Evolutionary conservation across 306 rosid species (phyloP), one percentile per base, ranked within the genome.

Genomic region (Elaeagnus macrophylla): DNA sequence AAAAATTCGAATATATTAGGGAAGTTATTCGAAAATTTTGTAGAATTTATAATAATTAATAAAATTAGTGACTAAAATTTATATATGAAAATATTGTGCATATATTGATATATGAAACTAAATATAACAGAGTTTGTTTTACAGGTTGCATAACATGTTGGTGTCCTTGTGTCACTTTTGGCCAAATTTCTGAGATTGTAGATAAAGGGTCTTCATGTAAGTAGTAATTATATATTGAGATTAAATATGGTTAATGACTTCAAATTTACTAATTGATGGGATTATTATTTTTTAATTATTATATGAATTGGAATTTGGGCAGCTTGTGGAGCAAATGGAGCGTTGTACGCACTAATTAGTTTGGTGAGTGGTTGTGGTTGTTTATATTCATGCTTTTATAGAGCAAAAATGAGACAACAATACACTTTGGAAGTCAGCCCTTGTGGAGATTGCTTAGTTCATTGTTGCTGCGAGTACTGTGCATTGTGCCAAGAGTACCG

Each of bases 141-240:
- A 16, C 9, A 85, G 93, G 94, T 48, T 85, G 97, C 72, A 1
- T 77, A 12, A 78, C 86, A 0, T 56, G 35, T 3, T 89, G 87
- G 77, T 89, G 94, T 53, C 97, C 95, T 3, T 85, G 95, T 53
- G 18, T 89, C 32, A 79, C 95, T 5, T 89, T 89, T 43, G 95
- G 97, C 14, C 70, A 15, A 45, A 61, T 73, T 19, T 82, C 89
- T 0, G 95, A 89, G 73, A 79, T 85, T 6, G 67, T 81, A 8
- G 95, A 85, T 54, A 69, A 71, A 65, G 94, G 94, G 32, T 71
- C 95, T 1, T 68, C 80, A 1, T 69, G 97, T 89, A 70, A 75
- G 82, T 18, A 7, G 25, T 12, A 38, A 39, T 36, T 7, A 10
- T 6, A 44, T 25, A 5, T 25, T 1, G 3, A 20, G 32, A 7